Conservation (phyloP, 345 rosid genomes). For the Tarenaya hassleriana region DNA sequence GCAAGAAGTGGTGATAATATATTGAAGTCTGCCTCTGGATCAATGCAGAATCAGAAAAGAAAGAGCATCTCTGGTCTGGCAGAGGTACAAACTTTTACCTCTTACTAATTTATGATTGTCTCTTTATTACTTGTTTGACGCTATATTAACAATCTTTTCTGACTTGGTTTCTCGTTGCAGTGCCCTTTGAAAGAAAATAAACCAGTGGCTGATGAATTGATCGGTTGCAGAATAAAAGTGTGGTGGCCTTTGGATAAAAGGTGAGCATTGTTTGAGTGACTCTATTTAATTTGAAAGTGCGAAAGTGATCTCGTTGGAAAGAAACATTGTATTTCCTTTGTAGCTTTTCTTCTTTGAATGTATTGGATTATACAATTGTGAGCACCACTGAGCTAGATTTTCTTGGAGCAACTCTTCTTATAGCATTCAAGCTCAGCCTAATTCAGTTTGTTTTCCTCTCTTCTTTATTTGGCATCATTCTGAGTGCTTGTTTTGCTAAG, state of each 20-base stretch:
- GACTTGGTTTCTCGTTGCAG: conserved; percentile 37
- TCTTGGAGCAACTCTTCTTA: conserved; percentile 7
- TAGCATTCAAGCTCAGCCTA: background rate
- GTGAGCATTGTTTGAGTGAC: conserved; percentile 38
- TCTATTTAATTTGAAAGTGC: conserved; percentile 13
- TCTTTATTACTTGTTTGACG: too few relatives aligned
- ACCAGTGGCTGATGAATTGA: conserved; percentile 55
- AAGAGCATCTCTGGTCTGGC: conserved; percentile 58
- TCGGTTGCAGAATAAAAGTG: conserved; percentile 77
- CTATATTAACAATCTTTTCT: conserved; percentile 14
- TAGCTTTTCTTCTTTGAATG: too few relatives aligned
- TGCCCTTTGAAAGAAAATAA: conserved; percentile 51
- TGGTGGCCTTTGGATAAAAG: conserved; percentile 99
- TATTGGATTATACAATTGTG: too few relatives aligned
- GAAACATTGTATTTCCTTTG: background rate
- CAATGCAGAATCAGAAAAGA: conserved; percentile 67
- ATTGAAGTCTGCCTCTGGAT: conserved; percentile 51
- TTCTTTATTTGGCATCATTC: background rate
- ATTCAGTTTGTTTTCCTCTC: background rate
- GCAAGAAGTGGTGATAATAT: too few relatives aligned
- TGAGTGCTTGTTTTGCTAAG: background rate
- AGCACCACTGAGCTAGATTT: conserved; percentile 1
- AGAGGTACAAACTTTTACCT: conserved; percentile 44
- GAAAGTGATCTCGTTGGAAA: background rate
- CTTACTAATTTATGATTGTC: conserved; percentile 14